Evolutionary conservation across 768 basidiomycete genomes (phyloP), one percentile per base, ranked within the genome.

Genomic region (Psilocybe sp.): DNA sequence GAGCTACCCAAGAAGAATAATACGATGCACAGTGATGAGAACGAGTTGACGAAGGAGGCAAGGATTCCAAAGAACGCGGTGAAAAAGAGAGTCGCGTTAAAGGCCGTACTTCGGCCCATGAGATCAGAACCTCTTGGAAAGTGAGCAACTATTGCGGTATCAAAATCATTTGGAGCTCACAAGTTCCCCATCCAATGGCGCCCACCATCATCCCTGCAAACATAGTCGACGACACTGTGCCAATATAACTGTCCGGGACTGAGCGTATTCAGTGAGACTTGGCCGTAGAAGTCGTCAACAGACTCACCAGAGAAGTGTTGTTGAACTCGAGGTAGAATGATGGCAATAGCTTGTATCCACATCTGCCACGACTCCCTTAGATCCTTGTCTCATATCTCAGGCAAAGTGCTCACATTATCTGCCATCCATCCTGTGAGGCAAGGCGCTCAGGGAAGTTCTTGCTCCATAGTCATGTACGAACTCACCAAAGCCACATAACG

Each of bases 181-280:
- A 93, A 18, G 89, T 85, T 49, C 95, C 95, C 94, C 95, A 94
- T 4, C 87, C 89, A 8, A 94, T 69, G 1, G 91, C 89, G 1
- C 95, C 92, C 44, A 97, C 63, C 93, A 98, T 97, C 96, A 98
- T 98, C n/a, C 96, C 92, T 10, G 79, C 84, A 62, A 94, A 94
- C 80, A 92, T 93, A 3, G 88, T 84, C 3, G 92, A 90, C 0
- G 93, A 95, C 12, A 98, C 69, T 1, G 78, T 65, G 18, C 94
- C 96, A 43, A 95, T 89, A 55, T 81, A 82, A 41, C 74, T 76
- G 63, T 93, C 87, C 28, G 82, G 79, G 6, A 91, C 88, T 86
- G 62, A 1, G 52, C 44, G 44, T 16, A 43, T 28, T 4, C n/a
- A 18, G 32, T 41, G 43, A 56, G 50, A 16, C 41, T 23, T 6